Percentiles rank a stretch among this genome's conserved stretches.
Conservation (phyloP, 495 filamentous ascomycete species). For the Penicillium argentinense region DNA sequence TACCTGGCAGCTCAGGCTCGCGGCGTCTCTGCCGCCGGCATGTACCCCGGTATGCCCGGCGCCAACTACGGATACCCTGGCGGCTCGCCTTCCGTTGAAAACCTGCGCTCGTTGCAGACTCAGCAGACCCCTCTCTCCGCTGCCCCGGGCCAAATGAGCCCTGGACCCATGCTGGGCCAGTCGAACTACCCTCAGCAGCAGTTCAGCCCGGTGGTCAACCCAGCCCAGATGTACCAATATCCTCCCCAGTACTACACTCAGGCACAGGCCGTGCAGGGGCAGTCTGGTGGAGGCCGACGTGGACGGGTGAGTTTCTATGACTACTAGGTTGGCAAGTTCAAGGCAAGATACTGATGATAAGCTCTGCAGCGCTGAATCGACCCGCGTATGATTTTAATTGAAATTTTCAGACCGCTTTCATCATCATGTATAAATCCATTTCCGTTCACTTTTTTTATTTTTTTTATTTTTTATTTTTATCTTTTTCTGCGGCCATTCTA, state of each 20-base stretch:
- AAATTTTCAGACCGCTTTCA: constrained; percentile 30
- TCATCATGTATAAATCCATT: constrained; percentile 44
- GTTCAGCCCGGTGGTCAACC: constrained; percentile 47
- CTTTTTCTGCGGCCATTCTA: constrained; percentile 19
- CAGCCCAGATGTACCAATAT: constrained; percentile 54
- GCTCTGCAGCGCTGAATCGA: constrained; percentile 34
- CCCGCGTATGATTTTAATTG: constrained; percentile 29
- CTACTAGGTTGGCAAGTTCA: neutral
- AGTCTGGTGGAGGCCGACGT: constrained; percentile 49
- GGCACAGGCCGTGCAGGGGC: constrained; percentile 44
- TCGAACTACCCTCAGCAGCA: constrained; percentile 44
- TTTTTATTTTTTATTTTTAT: constrained; percentile 22
- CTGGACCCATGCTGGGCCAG: constrained; percentile 45
- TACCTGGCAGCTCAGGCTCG: constrained; percentile 45
- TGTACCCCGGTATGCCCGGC: constrained; percentile 42
- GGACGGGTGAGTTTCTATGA: constrained; percentile 43
- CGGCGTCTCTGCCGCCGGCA: constrained; percentile 42
- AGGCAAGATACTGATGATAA: constrained; percentile 2
- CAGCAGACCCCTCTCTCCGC: constrained; percentile 37
- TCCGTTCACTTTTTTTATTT: constrained; percentile 19
- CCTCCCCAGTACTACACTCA: constrained; percentile 51
- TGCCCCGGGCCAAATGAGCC: constrained; percentile 38
- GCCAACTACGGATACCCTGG: constrained; percentile 42
- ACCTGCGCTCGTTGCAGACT: constrained; percentile 39
- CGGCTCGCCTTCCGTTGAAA: constrained; percentile 42